A percentile compares a stretch with the other conserved stretches of the same genome.
Conservation (phyloP, 116 monocot species). For the Papilionanthe hybrid region DNA sequence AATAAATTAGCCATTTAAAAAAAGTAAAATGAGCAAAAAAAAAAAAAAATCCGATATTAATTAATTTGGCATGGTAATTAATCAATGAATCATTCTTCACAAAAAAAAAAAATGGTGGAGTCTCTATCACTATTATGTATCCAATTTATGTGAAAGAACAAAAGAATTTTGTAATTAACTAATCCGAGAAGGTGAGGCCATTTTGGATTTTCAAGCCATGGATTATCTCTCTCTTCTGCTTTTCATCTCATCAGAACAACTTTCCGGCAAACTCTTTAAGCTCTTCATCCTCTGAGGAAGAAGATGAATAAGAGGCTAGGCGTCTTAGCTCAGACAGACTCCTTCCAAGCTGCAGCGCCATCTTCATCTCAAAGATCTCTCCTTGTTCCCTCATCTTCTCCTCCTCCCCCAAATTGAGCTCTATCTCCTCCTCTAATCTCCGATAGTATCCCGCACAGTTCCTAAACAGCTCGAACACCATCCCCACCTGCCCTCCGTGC, state of each 20-base stretch:
- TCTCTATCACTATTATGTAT: too few relatives aligned
- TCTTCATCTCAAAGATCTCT: constrained; percentile 57
- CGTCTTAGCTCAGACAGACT: constrained; percentile 36
- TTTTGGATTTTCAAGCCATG: too few relatives aligned
- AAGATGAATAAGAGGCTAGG: constrained; percentile 23
- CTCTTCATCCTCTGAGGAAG: constrained; percentile 14
- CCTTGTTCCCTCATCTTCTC: constrained; percentile 41
- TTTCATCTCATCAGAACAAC: constrained; percentile 21
- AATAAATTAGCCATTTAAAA: too few relatives aligned
- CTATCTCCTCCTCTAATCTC: constrained; percentile 60
- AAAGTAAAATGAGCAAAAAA: too few relatives aligned
- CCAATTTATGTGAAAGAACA: too few relatives aligned
- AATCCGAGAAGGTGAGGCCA: too few relatives aligned
- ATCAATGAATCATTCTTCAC: too few relatives aligned
- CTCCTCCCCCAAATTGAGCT: constrained; percentile 33
- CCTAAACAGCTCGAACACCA: constrained; percentile 70
- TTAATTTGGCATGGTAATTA: too few relatives aligned
- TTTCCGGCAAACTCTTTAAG: constrained; percentile 56
- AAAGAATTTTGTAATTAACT: too few relatives aligned
- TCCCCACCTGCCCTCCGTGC: constrained; percentile 73
- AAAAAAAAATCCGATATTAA: too few relatives aligned
- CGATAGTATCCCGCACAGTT: constrained; percentile 62
- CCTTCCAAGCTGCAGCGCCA: constrained; percentile 63
- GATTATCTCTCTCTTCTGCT: too few relatives aligned
- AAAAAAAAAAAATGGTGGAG: too few relatives aligned